A percentile compares a stretch with the other conserved stretches of the same genome.
Evolutionary conservation across 73 alveolate species (phyloP).

Genomic region (Urostyla sp.): DNA sequence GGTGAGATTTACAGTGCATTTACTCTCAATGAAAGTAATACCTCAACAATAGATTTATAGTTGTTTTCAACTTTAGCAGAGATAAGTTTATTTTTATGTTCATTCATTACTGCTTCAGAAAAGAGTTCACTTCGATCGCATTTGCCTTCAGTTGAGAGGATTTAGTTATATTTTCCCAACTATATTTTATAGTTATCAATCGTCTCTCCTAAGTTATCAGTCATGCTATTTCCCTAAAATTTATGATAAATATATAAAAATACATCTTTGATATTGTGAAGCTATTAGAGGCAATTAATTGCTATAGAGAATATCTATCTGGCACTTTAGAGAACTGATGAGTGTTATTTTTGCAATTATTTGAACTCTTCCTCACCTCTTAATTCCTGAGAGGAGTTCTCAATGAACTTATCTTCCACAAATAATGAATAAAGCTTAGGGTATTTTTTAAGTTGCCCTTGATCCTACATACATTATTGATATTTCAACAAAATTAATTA

Average conservation of each 20-base stretch:
- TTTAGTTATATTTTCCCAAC: slow-evolving; percentile 94
- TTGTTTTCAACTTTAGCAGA: slow-evolving; percentile 79
- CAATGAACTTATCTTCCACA: slow-evolving; percentile 43
- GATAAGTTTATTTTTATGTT: slow-evolving; percentile 92
- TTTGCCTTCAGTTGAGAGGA: slow-evolving; percentile 91
- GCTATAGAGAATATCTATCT: slow-evolving; percentile 93
- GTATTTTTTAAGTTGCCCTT: slow-evolving; percentile 11
- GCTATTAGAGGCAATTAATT: slow-evolving; percentile 84
- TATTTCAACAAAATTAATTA: neutral
- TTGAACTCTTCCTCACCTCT: slow-evolving; percentile 50
- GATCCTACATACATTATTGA: neutral
- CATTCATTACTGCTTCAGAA: slow-evolving; percentile 94
- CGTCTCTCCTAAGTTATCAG: slow-evolving; percentile 89
- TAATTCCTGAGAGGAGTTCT: slow-evolving; percentile 10
- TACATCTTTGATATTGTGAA: slow-evolving; percentile 88
- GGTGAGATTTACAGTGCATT: slow-evolving; percentile 97
- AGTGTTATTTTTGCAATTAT: slow-evolving; percentile 57
- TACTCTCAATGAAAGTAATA: slow-evolving; percentile 95
- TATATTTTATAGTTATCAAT: slow-evolving; percentile 91
- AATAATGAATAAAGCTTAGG: slow-evolving; percentile 13
- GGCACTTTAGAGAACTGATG: slow-evolving; percentile 67
- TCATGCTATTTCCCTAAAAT: slow-evolving; percentile 79
- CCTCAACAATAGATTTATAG: slow-evolving; percentile 85
- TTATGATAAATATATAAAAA: neutral
- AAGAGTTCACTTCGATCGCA: slow-evolving; percentile 87